Base-by-base conservation (phyloP, 2,329 filamentous ascomycete genomes). In the Hymenoscyphus scutula region DNA sequence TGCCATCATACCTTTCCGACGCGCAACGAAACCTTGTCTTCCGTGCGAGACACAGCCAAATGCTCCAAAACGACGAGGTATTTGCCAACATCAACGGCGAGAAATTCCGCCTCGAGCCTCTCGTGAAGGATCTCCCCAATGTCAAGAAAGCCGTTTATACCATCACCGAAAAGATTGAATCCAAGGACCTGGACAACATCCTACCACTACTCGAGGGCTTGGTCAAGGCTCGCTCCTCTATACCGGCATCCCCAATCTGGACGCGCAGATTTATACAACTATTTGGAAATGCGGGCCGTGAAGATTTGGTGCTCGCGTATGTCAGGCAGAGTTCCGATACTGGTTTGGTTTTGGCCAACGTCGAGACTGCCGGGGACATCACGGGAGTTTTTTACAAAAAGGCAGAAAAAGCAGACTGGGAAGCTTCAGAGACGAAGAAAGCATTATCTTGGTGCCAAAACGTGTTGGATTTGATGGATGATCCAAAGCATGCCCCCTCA, bases 31-130 rank as follows among this genome's bases (percentile, higher is more conserved):
- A 81, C 67, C 78, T 82, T 63, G 75, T 89, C 68, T 82, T 80
- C 75, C 76, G 78, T 63, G 66, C 71, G 15, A 79, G 78, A 65
- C 77, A 80, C 73, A 76, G 78, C 66, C 75, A 79, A 66, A 74
- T 74, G 63, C 80, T 89, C 48, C 75, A 81, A 63, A 75, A 77
- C 38, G 83, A 87, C 71, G 83, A 84, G 41, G 78, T 87, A 64
- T 77, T 78, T 64, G 81, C 87, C 65, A 82, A 86, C 67, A 79
- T 89, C 66, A 83, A 84, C 63, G 84, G 80, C 68, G 77, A 84
- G 62, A 65, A 70, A 23, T 72, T 77, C 53, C 64, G 38, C 13
- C 61, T 77, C 3, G 61, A 68, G 45, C 67, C 69, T 58, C 65
- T 75, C 29, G 62, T 45, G 17, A 60, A 77, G 3, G 61, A 68